A percentile compares a stretch with the other conserved stretches of the same genome.
phyloP scores from a whole-genome alignment of 202 grass and related monocot species.

The Zizania palustris region DNA sequence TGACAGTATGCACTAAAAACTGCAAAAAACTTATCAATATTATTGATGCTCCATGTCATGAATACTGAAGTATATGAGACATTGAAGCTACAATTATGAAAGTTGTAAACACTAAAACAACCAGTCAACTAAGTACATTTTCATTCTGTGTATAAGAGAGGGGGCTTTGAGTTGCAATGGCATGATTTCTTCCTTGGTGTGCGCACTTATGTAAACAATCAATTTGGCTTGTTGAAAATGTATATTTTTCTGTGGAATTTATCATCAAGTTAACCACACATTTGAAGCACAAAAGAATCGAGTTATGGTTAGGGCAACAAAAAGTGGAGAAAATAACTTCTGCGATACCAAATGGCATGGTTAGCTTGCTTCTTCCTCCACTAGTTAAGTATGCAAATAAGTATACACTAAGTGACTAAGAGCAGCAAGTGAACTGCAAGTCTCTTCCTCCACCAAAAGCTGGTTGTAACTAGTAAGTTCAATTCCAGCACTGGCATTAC shows the following conservation, averaged over 20 bases:
- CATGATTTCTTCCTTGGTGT: background rate
- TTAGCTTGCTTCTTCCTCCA: background rate
- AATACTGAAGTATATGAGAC: background rate
- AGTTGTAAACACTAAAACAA: background rate
- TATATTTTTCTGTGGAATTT: slow-evolving; percentile 1
- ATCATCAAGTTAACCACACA: too few species aligned
- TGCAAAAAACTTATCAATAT: too few species aligned
- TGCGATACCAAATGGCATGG: background rate
- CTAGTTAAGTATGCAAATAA: background rate
- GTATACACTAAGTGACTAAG: background rate
- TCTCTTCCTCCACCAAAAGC: background rate
- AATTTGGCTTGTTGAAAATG: background rate
- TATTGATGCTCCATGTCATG: background rate
- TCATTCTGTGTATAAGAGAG: background rate
- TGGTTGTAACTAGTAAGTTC: background rate
- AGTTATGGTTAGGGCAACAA: background rate
- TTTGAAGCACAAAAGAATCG: background rate
- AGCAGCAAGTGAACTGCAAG: background rate
- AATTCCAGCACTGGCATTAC: background rate
- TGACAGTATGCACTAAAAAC: background rate
- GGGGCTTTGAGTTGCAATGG: background rate
- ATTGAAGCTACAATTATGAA: background rate
- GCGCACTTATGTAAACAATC: background rate
- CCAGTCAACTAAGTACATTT: background rate
- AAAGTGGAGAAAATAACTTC: background rate